These are phyloP conservation scores for Maudiozyma turicensis DNA, from an alignment of 805 yeast genomes.

Conservation along the genomic window DNA sequence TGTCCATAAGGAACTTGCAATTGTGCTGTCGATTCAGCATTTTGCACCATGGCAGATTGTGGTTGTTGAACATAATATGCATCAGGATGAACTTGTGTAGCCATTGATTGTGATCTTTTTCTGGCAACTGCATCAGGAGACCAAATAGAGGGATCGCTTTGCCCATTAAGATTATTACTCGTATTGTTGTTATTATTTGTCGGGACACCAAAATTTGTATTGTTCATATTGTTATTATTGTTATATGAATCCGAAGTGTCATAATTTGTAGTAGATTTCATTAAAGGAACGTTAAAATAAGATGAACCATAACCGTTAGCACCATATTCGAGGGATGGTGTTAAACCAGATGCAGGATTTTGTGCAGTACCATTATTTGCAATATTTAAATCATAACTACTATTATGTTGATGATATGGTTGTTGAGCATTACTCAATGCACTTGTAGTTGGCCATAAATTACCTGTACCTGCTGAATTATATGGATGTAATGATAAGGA, in stretches of 20 bases:
- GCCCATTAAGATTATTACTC: not conserved
- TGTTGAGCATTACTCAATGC: not conserved
- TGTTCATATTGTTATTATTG: not conserved
- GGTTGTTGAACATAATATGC: not conserved
- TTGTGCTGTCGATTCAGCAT: not conserved
- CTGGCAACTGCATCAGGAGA: slow-evolving; percentile 2
- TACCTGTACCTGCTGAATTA: slow-evolving; percentile 12
- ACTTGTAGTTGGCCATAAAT: slow-evolving; percentile 18
- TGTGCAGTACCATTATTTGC: not conserved
- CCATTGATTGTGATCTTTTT: slow-evolving; percentile 10
- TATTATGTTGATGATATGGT: slow-evolving; percentile 1
- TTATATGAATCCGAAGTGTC: not conserved
- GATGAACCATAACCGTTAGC: not conserved
- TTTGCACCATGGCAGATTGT: not conserved
- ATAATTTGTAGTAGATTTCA: slow-evolving; percentile 1
- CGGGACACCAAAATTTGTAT: not conserved
- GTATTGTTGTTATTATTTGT: not conserved
- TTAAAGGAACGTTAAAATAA: slow-evolving; percentile 2
- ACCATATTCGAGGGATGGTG: not conserved
- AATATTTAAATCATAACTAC: not conserved
- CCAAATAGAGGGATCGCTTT: slow-evolving; percentile 1
- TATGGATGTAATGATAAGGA: slow-evolving; percentile 17
- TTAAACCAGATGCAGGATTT: not conserved
- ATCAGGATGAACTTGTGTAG: slow-evolving; percentile 4
- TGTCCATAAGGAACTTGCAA: not conserved